phyloP scores from a whole-genome alignment of 2,329 filamentous ascomycete species.

The Fusarium verrucosum region DNA sequence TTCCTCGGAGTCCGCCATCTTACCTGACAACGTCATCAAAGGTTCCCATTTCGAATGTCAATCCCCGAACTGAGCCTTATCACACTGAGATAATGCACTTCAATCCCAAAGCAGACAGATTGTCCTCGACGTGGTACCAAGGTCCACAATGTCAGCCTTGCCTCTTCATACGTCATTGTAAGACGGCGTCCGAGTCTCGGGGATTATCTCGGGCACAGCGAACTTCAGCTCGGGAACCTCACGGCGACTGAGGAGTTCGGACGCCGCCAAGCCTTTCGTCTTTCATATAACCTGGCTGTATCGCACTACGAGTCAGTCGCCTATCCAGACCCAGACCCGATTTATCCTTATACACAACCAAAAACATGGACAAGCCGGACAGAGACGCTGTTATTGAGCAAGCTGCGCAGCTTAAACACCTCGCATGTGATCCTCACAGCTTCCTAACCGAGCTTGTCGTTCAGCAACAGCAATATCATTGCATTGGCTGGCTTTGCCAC shows the following conservation, averaged over 20 bases:
- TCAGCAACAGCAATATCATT: conserved; percentile 32
- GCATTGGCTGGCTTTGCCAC: conserved; percentile 27
- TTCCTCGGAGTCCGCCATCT: conserved; percentile 15
- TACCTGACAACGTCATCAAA: background rate
- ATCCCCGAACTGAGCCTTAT: conserved; percentile 18
- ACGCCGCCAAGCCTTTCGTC: background rate
- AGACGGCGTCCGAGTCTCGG: conserved; percentile 22
- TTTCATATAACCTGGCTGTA: conserved; percentile 5
- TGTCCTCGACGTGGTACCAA: background rate
- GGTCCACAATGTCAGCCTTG: background rate
- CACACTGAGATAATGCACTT: background rate
- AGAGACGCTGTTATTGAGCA: conserved; percentile 30
- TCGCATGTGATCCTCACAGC: conserved; percentile 29
- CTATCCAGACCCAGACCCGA: background rate
- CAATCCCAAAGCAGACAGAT: background rate
- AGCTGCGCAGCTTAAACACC: conserved; percentile 18
- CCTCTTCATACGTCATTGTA: background rate
- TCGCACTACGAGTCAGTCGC: background rate
- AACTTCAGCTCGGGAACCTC: conserved; percentile 9
- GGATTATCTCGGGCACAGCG: background rate
- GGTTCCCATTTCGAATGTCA: background rate
- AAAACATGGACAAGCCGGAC: conserved; percentile 26
- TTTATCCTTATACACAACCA: background rate
- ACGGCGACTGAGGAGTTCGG: conserved; percentile 22
- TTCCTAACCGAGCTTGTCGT: conserved; percentile 29